Percentiles rank a stretch among this genome's conserved stretches.
Evolutionary conservation across 495 filamentous ascomycete genomes (phyloP).

Genomic region (Lepraria neglecta): DNA sequence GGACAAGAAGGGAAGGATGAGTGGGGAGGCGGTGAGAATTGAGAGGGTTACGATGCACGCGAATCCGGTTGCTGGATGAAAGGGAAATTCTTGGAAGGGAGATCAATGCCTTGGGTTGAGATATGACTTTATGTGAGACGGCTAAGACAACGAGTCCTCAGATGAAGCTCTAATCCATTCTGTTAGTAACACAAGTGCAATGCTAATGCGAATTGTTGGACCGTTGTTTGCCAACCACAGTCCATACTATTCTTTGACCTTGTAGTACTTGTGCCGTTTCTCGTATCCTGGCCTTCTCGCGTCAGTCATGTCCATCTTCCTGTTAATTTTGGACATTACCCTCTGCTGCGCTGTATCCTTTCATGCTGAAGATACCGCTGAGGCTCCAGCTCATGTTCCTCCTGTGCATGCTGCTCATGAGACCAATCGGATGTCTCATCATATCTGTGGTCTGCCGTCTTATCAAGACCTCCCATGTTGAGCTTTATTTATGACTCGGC

Average conservation of each 20-base stretch:
- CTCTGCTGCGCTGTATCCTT: too few species aligned
- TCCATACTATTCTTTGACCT: too few species aligned
- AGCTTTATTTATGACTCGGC: neutral
- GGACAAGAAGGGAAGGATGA: slow-evolving; percentile 87
- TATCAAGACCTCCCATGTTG: neutral
- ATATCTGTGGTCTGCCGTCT: too few species aligned
- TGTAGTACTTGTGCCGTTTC: neutral
- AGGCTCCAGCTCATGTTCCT: too few species aligned
- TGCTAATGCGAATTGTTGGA: neutral
- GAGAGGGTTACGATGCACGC: slow-evolving; percentile 77
- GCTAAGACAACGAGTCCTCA: neutral
- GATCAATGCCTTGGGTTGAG: neutral
- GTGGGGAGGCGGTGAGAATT: slow-evolving; percentile 34
- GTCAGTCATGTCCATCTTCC: neutral
- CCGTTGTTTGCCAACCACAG: neutral
- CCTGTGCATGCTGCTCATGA: too few species aligned
- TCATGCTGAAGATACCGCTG: too few species aligned
- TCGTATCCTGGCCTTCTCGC: neutral
- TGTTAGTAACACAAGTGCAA: neutral
- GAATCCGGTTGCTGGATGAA: slow-evolving; percentile 66
- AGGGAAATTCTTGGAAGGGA: neutral
- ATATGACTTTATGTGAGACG: neutral
- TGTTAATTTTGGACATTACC: too few species aligned
- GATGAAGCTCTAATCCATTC: neutral
- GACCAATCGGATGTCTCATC: too few species aligned